Evolutionary conservation across 2,329 filamentous ascomycete species (phyloP), one percentile per base, ranked within the genome.

Genomic region (Zymoseptoria ardabiliae): DNA sequence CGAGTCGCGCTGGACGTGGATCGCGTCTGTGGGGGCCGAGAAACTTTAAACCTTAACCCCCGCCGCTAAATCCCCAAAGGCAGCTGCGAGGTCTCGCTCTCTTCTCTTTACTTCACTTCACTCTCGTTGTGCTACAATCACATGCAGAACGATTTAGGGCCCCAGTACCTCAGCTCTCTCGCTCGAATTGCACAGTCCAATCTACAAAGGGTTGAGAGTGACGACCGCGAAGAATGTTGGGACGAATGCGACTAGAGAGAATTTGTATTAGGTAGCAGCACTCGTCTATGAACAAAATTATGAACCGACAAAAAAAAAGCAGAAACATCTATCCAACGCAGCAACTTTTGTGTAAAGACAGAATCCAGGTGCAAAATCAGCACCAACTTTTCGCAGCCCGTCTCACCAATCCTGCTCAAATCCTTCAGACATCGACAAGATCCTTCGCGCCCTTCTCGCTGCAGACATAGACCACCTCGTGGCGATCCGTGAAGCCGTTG

Each of bases 401-500:
- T 7, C 35, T 21, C 50, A n/a, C 2, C 11, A 17, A 11, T 5
- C 7, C 53, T 45, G n/a, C 13, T 4, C n/a, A n/a, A 30, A 7
- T n/a, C n/a, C 35, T 41, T 54, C 57, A 63, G 48, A 64, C 64
- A 9, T 78, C 76, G 52, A 96, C 75, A 55, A 96, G 79, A 17
- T 89, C 91, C 66, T 81, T 82, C 25, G 92, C 94, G 53, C 90
- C 93, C 20, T 89, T 83, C 83, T 99, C 94, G 76, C 91, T 97
- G 74, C 88, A 96, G 68, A 97, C 88, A 73, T 97, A 97, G 65
- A 97, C 86, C 64, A 95, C 88, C 70, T 96, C 89, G 75, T 99
- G 94, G 68, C 86, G 82, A 76, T 97, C 90, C 57, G 87, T 89
- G 77, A 97, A 99, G 64, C 94, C 94, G 69, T 99, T 99, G 86